Evolutionary conservation across 2,329 filamentous ascomycete species (phyloP).

Genomic region (Pyrenophora graminea): DNA sequence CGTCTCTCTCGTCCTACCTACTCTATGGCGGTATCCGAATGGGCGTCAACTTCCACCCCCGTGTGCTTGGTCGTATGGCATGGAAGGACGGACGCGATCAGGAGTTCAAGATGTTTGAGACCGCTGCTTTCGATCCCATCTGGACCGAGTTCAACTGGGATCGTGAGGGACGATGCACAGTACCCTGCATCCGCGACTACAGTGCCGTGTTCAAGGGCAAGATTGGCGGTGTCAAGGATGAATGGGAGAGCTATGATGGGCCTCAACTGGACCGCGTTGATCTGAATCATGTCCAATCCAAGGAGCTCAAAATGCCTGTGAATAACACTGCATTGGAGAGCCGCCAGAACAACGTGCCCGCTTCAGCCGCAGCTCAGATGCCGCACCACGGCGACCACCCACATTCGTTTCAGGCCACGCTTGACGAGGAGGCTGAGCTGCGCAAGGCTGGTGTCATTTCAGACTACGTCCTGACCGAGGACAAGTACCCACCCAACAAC

Average conservation of each 20-base stretch:
- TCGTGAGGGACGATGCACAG: slow-evolving; percentile 56
- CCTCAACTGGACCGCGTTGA: slow-evolving; percentile 46
- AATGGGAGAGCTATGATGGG: slow-evolving; percentile 60
- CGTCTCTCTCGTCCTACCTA: slow-evolving; percentile 59
- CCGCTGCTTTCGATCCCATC: slow-evolving; percentile 61
- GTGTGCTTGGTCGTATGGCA: slow-evolving; percentile 60
- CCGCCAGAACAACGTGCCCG: slow-evolving; percentile 30
- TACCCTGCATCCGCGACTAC: slow-evolving; percentile 61
- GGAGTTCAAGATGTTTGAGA: slow-evolving; percentile 62
- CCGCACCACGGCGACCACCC: slow-evolving; percentile 29
- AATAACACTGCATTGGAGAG: slow-evolving; percentile 15
- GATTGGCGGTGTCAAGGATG: slow-evolving; percentile 52
- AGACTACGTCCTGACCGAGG: slow-evolving; percentile 55
- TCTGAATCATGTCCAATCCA: slow-evolving; percentile 31
- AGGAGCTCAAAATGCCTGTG: slow-evolving; percentile 28
- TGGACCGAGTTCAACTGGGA: slow-evolving; percentile 63
- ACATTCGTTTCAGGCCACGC: slow-evolving; percentile 48
- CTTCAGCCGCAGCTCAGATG: slow-evolving; percentile 35
- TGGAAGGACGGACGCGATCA: slow-evolving; percentile 60
- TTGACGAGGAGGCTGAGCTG: slow-evolving; percentile 48
- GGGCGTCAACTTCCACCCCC: slow-evolving; percentile 62
- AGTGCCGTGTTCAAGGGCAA: slow-evolving; percentile 57
- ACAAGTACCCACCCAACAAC: slow-evolving; percentile 61
- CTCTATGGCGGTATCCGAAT: slow-evolving; percentile 61
- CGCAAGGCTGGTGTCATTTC: slow-evolving; percentile 48